Conservation (phyloP, 192 early-diverging fungal genomes). For the Kickxella alabastrina region DNA sequence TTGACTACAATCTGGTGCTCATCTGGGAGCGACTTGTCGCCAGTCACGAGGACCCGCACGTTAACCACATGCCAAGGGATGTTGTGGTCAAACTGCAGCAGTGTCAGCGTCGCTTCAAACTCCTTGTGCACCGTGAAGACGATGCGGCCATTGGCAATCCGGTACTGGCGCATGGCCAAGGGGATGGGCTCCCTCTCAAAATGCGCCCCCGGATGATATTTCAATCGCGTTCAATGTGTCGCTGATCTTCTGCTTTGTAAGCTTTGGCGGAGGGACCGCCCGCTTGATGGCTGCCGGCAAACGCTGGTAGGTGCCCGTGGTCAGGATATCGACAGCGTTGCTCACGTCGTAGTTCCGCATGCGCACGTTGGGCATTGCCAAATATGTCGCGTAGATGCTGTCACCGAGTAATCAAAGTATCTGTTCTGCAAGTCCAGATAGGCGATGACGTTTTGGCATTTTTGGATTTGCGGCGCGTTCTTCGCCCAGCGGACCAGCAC, state of each 20-base stretch:
- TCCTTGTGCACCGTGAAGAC: conserved; percentile 61
- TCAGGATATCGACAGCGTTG: conserved; percentile 82
- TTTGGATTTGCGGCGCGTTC: conserved; percentile 65
- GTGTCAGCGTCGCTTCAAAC: conserved; percentile 64
- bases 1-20: conserved; percentile 33
- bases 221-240: conserved; percentile 61
- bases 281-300: conserved; percentile 75
- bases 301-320: conserved; percentile 75
- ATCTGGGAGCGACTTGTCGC: conserved; percentile 12
- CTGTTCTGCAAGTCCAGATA: conserved; percentile 62
- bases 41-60: conserved; percentile 64
- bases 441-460: conserved; percentile 63
- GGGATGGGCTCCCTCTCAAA: conserved; percentile 71
- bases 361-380: conserved; percentile 55
- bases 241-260: conserved; percentile 58
- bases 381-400: conserved; percentile 52
- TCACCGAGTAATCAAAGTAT: conserved; percentile 58
- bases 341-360: conserved; percentile 77
- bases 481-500: conserved; percentile 74
- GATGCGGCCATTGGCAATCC: conserved; percentile 65
- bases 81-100: conserved; percentile 55
- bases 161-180: conserved; percentile 58
- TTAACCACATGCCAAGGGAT: conserved; percentile 69
- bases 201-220: conserved; percentile 70
- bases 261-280: conserved; percentile 54